Evolutionary conservation across 352 stramenopile genomes (phyloP).

Genomic region (Globisporangium perplexum): DNA sequence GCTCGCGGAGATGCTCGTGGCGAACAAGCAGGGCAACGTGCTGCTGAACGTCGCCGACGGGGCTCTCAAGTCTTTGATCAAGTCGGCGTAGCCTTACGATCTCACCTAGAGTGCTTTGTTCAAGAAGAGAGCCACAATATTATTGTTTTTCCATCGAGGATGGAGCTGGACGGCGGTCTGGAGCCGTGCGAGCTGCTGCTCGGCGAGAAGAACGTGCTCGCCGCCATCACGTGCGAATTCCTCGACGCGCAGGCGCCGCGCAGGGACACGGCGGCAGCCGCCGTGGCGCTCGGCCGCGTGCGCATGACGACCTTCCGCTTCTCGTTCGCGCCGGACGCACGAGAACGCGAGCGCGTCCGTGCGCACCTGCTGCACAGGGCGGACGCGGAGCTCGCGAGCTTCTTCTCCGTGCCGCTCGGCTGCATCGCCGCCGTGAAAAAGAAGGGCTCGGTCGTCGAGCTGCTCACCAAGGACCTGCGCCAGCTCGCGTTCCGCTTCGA

Average conservation of each 20-base stretch:
- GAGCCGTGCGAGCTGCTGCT: constrained; percentile 67
- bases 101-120: too few species aligned
- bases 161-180: too few species aligned
- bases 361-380: constrained; percentile 48
- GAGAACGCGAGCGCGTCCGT: constrained; percentile 45
- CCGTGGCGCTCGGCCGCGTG: constrained; percentile 59
- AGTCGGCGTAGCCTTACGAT: too few species aligned
- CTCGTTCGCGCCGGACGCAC: constrained; percentile 66
- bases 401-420: constrained; percentile 69
- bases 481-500: constrained; percentile 76
- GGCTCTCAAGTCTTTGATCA: too few species aligned
- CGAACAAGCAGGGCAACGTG: too few species aligned
- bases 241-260: constrained; percentile 50
- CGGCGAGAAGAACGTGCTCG: constrained; percentile 71
- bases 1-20: too few species aligned
- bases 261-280: constrained; percentile 55
- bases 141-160: too few species aligned
- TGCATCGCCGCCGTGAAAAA: constrained; percentile 75
- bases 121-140: too few species aligned
- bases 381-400: constrained; percentile 66
- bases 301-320: constrained; percentile 86
- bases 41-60: too few species aligned
- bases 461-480: constrained; percentile 75
- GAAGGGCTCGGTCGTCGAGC: constrained; percentile 73
- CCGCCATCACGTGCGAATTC: constrained; percentile 69